Base-by-base conservation (phyloP, 2,329 filamentous ascomycete species). In the Fusarium praegraminearum region DNA sequence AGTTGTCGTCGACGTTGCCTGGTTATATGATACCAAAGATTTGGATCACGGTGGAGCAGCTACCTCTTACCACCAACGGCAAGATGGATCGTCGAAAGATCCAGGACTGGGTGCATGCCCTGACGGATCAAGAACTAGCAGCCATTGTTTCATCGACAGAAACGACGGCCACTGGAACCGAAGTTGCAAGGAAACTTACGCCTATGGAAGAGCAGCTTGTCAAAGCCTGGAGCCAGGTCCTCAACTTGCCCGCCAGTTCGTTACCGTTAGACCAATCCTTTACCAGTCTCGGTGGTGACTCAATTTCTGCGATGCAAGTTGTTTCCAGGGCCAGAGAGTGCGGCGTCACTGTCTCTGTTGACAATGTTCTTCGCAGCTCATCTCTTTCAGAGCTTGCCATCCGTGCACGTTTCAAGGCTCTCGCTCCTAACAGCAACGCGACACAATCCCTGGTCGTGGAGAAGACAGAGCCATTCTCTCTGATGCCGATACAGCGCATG, bases 41-140 rank as follows among this genome's bases (percentile, higher is more conserved):
- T 12, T 50, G 32, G 47, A 36, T 50, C 22, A 11, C 47, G 6
- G 33, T 50, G 3, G 32, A 50, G 18, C 10, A 50, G 7, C 20
- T 50, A 6, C 47, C 47, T 7, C 47, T 50, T 36, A 36, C 47
- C 7, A 50, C 47, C 1, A 36, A 36, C 20, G 32, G 47, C 22
- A 50, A 50, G 33, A 50, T 50, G 32, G 32, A 50, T 20, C 32
- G 47, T 28, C 47, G 33, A 50, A 20, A 38, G 22, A 50, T 50
- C 47, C 16, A 13, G 10, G 35, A 50, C 13, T 36, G 32, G 47
- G 47, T 50, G 32, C 47, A 36, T 12, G 20, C 30, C 20, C 30
- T 50, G 16, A 50, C 30, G 3, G 47, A 36, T 16, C 47, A 50
- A 36, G 47, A 50, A 11, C 47, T 50, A 9, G 47, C 47, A 50